phyloP scores from a whole-genome alignment of 2,329 filamentous ascomycete species.

The Botryotinia calthae region DNA sequence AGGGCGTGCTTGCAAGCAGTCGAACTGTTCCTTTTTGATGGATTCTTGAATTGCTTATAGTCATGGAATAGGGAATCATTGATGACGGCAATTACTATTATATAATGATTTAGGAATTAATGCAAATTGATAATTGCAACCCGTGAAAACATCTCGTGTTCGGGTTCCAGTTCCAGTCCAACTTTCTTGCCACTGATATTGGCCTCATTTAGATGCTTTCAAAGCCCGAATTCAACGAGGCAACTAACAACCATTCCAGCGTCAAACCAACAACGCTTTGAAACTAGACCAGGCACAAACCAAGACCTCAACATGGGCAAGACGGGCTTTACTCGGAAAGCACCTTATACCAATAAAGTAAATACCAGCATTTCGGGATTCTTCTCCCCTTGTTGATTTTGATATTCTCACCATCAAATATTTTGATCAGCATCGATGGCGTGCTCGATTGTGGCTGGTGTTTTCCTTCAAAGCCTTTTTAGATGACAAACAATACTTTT shows the following conservation, averaged over 20 bases:
- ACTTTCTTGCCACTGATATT: not conserved
- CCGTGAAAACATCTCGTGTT: not conserved
- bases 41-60: constrained; percentile 3
- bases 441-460: constrained; percentile 21
- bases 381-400: not conserved
- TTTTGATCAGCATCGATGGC: constrained; percentile 18
- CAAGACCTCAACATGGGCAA: not conserved
- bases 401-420: constrained; percentile 12
- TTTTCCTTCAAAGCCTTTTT: constrained; percentile 18
- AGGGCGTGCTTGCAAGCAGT: constrained; percentile 7
- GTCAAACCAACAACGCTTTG: not conserved
- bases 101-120: constrained; percentile 26
- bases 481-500: constrained; percentile 21
- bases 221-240: not conserved
- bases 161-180: not conserved
- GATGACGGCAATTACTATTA: constrained; percentile 14
- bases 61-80: constrained; percentile 14
- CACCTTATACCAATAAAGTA: not conserved
- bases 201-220: not conserved
- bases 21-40: not conserved
- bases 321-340: constrained; percentile 17
- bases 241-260: not conserved
- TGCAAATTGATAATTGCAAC: constrained; percentile 7
- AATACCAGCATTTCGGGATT: not conserved
- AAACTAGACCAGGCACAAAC: not conserved